Conservation (phyloP, 306 rosid species). For the Citrullus colocynthis region DNA sequence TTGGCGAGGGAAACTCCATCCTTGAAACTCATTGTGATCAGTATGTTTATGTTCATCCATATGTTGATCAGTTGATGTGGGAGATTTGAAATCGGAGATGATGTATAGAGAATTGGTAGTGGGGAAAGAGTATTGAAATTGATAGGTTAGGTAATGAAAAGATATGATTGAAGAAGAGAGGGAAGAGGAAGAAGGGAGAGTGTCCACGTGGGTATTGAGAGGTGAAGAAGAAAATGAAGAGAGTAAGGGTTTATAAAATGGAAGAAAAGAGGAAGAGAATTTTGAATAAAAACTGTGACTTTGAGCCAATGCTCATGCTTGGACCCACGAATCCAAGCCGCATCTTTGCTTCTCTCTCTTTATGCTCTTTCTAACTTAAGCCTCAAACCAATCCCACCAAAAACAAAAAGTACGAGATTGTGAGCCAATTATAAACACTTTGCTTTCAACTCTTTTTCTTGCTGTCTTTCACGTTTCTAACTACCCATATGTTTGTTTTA, state of each 20-base stretch:
- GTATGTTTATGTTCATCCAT: not conserved
- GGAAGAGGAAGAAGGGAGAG: not conserved
- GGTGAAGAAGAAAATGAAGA: not conserved
- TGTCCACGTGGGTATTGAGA: not conserved
- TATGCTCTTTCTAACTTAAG: not conserved
- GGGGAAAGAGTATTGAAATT: too few species aligned
- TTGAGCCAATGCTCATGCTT: not conserved
- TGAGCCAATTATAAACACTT: not conserved
- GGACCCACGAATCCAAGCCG: conserved; percentile 10
- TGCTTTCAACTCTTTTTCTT: not conserved
- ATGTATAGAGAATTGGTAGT: not conserved
- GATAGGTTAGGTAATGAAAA: too few species aligned
- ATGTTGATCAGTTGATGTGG: not conserved
- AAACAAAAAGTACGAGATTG: not conserved
- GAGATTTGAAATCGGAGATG: not conserved
- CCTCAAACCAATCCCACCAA: not conserved
- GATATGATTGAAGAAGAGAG: too few species aligned
- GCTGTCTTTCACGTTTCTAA: not conserved
- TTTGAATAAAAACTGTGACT: not conserved
- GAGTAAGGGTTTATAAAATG: not conserved
- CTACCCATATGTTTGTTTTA: too few species aligned
- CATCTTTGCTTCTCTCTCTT: not conserved
- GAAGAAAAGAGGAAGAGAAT: not conserved
- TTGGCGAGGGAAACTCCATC: conserved; percentile 21
- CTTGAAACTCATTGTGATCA: not conserved